Base-by-base conservation (phyloP, 495 filamentous ascomycete species). In the Annulohypoxylon maeteangense region DNA sequence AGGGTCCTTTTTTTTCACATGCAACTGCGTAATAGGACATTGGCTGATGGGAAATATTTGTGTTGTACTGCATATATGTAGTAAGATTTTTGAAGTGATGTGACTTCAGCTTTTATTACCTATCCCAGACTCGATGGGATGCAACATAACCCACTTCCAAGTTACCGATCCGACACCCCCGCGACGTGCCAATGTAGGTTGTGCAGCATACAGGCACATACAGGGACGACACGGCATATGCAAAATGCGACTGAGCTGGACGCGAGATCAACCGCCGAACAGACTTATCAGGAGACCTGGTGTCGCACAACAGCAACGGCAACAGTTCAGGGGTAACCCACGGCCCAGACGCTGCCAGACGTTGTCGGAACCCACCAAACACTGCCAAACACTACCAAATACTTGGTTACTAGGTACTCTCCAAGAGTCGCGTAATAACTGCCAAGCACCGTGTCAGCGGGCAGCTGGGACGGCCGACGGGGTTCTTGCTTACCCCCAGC, bases 131-230 rank as follows among this genome's bases (percentile, higher is more conserved):
- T 68, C 56, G 54, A 65, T 62, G 65, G 55, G 64, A 73, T 73
- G 59, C 65, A 25, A 73, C 70, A 65, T 59, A 62, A 62, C 47
- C 62, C 59, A 67, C 70, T 51, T 32, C 50, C 50, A 66, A 66
- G 65, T 20, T 69, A 69, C 61, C 70, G 70, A 73, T 69, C 70
- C 70, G 70, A 69, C 45, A 68, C 70, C 70, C 70, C 70, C 65
- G 70, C 70, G 65, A 62, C 62, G 34, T 69, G 60, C 50, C 56
- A 51, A 62, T 56, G 60, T 64, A 40, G 55, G 44, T 63, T 32
- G 60, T 68, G 56, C 65, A 69, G 62, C 65, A 54, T 51, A 66
- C 65, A 64, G 55, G 65, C 48, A 62, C 56, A 54, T 51, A 66
- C 65, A 64, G 55, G 65, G 56, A 62, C 56, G 56, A 65, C 65